These are phyloP conservation scores for Diaporthe destruens DNA, from an alignment of 2,329 filamentous ascomycete species.

Conservation along the genomic window DNA sequence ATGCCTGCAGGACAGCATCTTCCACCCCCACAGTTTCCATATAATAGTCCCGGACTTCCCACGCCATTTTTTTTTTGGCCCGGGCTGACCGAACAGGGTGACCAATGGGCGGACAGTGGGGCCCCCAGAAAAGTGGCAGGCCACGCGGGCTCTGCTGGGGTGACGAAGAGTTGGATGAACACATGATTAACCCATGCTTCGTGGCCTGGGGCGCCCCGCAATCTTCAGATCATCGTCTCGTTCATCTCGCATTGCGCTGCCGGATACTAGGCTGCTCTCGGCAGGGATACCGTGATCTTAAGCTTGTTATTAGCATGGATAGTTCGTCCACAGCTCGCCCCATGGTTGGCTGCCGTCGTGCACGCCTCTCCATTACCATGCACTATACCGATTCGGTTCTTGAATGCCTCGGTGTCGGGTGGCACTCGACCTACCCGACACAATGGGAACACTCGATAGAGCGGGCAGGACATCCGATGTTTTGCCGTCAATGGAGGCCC, in stretches of 20 bases:
- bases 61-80: background rate
- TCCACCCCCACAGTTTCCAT: conserved; percentile 15
- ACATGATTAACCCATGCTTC: conserved; percentile 30
- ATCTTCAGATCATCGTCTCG: conserved; percentile 19
- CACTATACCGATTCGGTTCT: background rate
- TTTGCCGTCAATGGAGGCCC: conserved; percentile 15
- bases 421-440: conserved; percentile 26
- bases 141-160: conserved; percentile 18
- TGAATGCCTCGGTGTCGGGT: background rate
- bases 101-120: background rate
- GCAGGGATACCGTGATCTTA: conserved; percentile 18
- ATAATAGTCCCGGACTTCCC: conserved; percentile 17
- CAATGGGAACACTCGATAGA: conserved; percentile 9
- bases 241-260: background rate
- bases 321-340: background rate
- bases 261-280: conserved; percentile 2
- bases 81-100: conserved; percentile 8
- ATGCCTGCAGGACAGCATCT: no score
- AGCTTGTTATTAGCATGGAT: background rate
- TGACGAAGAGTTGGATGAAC: conserved; percentile 15
- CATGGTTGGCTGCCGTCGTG: background rate
- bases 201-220: conserved; percentile 11
- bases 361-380: conserved; percentile 12
- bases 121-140: background rate
- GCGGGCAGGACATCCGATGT: background rate